phyloP scores from a whole-genome alignment of 163 green algal species.

The Prototheca wickerhamii region DNA sequence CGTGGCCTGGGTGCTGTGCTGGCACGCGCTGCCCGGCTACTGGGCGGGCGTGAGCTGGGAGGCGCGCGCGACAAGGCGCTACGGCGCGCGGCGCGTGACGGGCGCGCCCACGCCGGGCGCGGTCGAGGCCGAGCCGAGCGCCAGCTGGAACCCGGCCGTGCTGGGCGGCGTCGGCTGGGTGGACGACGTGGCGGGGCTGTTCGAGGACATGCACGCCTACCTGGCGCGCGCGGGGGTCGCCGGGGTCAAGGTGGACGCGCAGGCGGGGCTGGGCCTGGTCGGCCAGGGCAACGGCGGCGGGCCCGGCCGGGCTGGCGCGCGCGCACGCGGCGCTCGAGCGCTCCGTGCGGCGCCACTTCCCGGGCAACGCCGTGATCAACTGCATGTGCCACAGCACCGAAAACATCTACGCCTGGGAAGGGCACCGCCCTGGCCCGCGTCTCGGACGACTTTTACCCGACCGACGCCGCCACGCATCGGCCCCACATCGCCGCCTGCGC shows the following conservation, averaged over 20 bases:
- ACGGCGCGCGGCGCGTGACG: conserved; percentile 33
- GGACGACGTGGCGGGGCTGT: conserved; percentile 47
- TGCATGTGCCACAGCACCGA: conserved; percentile 99
- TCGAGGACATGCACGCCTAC: conserved; percentile 86
- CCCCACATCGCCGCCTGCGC: conserved; percentile 82
- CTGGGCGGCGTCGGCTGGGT: conserved; percentile 8
- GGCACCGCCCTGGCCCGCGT: neutral
- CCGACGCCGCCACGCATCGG: conserved; percentile 62
- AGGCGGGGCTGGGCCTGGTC: conserved; percentile 32
- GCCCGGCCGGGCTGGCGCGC: neutral
- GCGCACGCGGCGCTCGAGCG: conserved; percentile 82
- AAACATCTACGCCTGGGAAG: conserved; percentile 41
- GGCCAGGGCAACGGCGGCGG: conserved; percentile 45
- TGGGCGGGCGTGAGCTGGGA: conserved; percentile 70
- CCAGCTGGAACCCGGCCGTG: conserved; percentile 64
- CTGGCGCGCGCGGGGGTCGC: conserved; percentile 66
- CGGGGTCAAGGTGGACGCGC: conserved; percentile 95
- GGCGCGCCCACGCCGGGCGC: conserved; percentile 43
- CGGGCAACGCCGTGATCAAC: conserved; percentile 85
- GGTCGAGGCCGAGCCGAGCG: conserved; percentile 68
- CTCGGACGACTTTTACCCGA: conserved; percentile 92
- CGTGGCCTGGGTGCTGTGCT: conserved; percentile 78
- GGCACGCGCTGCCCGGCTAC: conserved; percentile 88
- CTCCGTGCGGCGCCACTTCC: conserved; percentile 8
- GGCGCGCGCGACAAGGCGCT: conserved; percentile 10